These are phyloP conservation scores for Phytophthora agathidicida DNA, from an alignment of 352 stramenopile genomes.

Conservation along the genomic window DNA sequence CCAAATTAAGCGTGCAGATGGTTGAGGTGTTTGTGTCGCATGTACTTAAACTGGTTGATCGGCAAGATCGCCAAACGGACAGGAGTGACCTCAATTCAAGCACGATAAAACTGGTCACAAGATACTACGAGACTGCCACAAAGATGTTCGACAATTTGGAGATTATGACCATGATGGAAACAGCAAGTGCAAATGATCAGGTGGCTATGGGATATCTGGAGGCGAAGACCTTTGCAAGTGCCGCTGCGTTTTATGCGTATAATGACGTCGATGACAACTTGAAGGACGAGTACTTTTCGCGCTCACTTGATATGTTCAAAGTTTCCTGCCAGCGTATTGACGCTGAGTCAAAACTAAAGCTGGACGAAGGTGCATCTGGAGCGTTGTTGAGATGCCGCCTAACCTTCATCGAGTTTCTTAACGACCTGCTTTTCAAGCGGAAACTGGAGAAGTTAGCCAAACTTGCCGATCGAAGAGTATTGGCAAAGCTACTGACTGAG, in stretches of 20 bases:
- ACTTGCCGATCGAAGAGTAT: conserved; percentile 43
- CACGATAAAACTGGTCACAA: conserved; percentile 51
- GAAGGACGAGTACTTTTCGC: conserved; percentile 61
- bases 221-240: conserved; percentile 67
- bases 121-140: conserved; percentile 77
- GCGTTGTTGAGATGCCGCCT: conserved; percentile 52
- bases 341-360: not conserved
- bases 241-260: conserved; percentile 67
- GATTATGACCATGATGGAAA: conserved; percentile 73
- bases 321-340: conserved; percentile 38
- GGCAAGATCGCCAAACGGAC: conserved; percentile 50
- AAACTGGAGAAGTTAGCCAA: conserved; percentile 40
- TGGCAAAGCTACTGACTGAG: conserved; percentile 55
- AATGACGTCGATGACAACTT: conserved; percentile 39
- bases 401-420: conserved; percentile 76
- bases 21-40: conserved; percentile 84
- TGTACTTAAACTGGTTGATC: conserved; percentile 75
- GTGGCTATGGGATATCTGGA: conserved; percentile 68
- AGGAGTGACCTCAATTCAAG: conserved; percentile 20
- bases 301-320: conserved; percentile 70
- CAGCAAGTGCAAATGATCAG: conserved; percentile 41
- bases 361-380: not conserved
- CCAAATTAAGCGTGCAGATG: conserved; percentile 81
- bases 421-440: conserved; percentile 60
- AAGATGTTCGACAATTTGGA: conserved; percentile 87